These are phyloP conservation scores for Eremochloa ophiuroides DNA, from an alignment of 176 grass and related monocot genomes.

Conservation along the genomic window DNA sequence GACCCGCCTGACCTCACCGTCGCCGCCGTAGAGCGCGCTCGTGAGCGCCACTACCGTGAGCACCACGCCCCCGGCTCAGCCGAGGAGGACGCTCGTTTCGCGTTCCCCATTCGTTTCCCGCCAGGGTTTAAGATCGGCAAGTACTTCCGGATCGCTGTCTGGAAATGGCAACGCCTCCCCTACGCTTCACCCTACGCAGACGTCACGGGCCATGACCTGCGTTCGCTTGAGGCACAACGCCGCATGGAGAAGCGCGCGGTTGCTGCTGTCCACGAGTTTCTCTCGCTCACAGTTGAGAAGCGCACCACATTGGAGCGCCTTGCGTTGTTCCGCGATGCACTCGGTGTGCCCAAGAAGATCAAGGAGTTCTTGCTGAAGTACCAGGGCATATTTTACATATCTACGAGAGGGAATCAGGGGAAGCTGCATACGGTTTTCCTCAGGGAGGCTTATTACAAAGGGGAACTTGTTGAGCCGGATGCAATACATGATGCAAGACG, in stretches of 20 bases:
- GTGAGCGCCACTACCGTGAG: constrained; percentile 72
- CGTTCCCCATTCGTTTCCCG: constrained; percentile 75
- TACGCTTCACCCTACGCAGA: constrained; percentile 86
- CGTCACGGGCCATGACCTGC: constrained; percentile 75
- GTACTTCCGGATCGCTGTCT: constrained; percentile 78
- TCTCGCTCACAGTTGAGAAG: constrained; percentile 67
- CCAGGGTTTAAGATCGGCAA: constrained; percentile 97
- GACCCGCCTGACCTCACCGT: constrained; percentile 49
- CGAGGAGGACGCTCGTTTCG: constrained; percentile 78
- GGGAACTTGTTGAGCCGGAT: constrained; percentile 60
- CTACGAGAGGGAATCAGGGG: constrained; percentile 73
- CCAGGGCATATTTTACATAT: constrained; percentile 92
- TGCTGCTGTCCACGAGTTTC: constrained; percentile 68
- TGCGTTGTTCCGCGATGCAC: constrained; percentile 61
- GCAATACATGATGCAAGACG: constrained; percentile 51
- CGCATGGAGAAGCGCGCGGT: constrained; percentile 85
- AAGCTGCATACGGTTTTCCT: constrained; percentile 88
- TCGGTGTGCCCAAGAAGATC: constrained; percentile 81
- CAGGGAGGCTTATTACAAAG: constrained; percentile 70
- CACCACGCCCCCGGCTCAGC: constrained; percentile 37
- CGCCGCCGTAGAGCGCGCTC: constrained; percentile 54
- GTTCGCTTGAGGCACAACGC: constrained; percentile 69
- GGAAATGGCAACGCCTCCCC: constrained; percentile 91
- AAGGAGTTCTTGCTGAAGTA: constrained; percentile 87
- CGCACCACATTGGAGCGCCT: constrained; percentile 78